Evolutionary conservation across 169 alveolate species (phyloP), one percentile per base, ranked within the genome.

Genomic region (Miamiensis avidus): DNA sequence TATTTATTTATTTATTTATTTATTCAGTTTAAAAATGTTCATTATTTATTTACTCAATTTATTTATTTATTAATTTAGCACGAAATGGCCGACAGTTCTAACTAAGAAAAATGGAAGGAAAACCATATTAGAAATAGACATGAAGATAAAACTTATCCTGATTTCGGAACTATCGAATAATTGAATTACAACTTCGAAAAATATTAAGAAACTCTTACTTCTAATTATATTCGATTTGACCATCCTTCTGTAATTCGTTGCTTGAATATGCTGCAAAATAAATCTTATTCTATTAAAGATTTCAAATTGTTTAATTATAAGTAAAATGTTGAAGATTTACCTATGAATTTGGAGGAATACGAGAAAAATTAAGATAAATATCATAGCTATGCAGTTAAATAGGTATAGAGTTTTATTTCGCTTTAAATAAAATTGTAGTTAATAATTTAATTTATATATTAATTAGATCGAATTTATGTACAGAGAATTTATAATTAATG

Each of bases 401-500:
- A 31, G 75, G 78, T 31, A 74, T 86, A 49, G 6, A 75, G 11
- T 81, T 74, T 31, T 64, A 81, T 76, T 86, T 86, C 87, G n/a
- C n/a, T n/a, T n/a, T n/a, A n/a, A n/a, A n/a, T n/a, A n/a, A n/a
- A n/a, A n/a, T n/a, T n/a, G n/a, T n/a, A n/a, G n/a, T n/a, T n/a
- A n/a, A n/a, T n/a, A n/a, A n/a, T n/a, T n/a, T n/a, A n/a, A n/a
- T n/a, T n/a, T n/a, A n/a, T n/a, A n/a, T n/a, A n/a, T n/a, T n/a
- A n/a, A n/a, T n/a, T n/a, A n/a, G n/a, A n/a, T n/a, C n/a, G n/a
- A n/a, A n/a, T n/a, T n/a, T n/a, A n/a, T n/a, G n/a, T n/a, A n/a
- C n/a, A 86, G 79, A 81, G 81, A 75, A n/a, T 81, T 64, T 34
- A 74, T 86, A n/a, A 86, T 86, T 31, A 73, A 81, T 79, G 90